Conservation (phyloP, 108 stramenopile genomes). For the Cyclotella kingstonii region DNA sequence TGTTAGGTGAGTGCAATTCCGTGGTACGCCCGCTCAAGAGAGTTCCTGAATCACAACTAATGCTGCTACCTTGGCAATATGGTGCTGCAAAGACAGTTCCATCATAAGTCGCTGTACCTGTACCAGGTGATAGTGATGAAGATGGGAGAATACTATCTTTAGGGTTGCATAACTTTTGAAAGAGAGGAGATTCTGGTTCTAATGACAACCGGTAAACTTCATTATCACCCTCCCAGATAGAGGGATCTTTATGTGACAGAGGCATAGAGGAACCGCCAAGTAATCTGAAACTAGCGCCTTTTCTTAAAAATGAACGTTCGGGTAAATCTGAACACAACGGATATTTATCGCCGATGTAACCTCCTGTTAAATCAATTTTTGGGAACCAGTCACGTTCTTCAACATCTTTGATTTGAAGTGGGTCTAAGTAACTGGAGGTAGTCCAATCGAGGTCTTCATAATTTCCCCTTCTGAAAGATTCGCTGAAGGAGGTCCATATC, state of each 20-base stretch:
- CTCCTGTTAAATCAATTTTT: constrained; percentile 31
- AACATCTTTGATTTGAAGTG: constrained; percentile 24
- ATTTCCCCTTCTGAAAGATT: constrained; percentile 26
- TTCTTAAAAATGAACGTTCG: constrained; percentile 23
- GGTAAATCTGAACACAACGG: constrained; percentile 52
- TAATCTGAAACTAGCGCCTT: constrained; percentile 31
- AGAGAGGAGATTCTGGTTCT: constrained; percentile 18
- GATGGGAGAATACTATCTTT: background rate
- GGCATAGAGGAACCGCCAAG: constrained; percentile 20
- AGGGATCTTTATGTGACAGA: constrained; percentile 5
- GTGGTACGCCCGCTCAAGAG: constrained; percentile 1
- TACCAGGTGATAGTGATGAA: constrained; percentile 10
- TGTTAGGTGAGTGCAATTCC: constrained; percentile 20
- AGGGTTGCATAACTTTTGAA: constrained; percentile 21
- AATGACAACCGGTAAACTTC: constrained; percentile 13
- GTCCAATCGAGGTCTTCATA: constrained; percentile 30
- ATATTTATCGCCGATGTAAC: constrained; percentile 42
- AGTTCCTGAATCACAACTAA: constrained; percentile 10
- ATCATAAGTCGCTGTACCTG: constrained; percentile 13
- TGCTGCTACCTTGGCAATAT: constrained; percentile 12
- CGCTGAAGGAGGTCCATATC: constrained; percentile 51
- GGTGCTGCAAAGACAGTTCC: constrained; percentile 18
- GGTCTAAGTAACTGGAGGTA: constrained; percentile 37
- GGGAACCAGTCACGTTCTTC: constrained; percentile 39
- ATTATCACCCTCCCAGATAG: constrained; percentile 17